Conservation (phyloP, 768 basidiomycete genomes). For the Tylopilus sp. region DNA sequence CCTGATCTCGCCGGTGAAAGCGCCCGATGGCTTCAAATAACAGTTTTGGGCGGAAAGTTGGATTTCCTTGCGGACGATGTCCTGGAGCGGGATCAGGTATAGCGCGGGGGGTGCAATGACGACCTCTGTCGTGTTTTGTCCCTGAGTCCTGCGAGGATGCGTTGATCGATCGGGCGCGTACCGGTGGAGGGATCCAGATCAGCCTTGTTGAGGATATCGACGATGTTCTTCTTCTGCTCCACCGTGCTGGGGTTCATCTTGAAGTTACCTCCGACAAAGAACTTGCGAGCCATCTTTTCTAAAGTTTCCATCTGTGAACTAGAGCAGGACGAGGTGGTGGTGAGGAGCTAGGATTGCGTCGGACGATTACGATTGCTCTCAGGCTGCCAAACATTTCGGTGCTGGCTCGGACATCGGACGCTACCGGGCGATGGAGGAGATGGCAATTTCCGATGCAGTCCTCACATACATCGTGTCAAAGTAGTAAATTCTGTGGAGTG, state of each 20-base stretch:
- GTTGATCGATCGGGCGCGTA: slow-evolving; percentile 29
- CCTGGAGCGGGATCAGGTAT: slow-evolving; percentile 76
- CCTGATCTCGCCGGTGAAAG: slow-evolving; percentile 98
- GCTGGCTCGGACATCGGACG: slow-evolving; percentile 2
- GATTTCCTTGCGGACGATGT: slow-evolving; percentile 59
- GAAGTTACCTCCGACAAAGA: slow-evolving; percentile 98
- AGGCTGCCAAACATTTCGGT: too few relatives aligned
- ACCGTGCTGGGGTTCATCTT: slow-evolving; percentile 88
- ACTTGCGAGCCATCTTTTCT: slow-evolving; percentile 65
- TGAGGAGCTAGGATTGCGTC: not conserved
- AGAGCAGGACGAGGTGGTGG: not conserved
- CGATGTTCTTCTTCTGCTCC: slow-evolving; percentile 60
- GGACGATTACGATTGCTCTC: slow-evolving; percentile 3
- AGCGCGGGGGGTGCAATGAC: slow-evolving; percentile 89
- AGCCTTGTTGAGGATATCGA: slow-evolving; percentile 73
- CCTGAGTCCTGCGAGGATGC: slow-evolving; percentile 6
- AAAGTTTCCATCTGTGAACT: not conserved
- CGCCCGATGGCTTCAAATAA: slow-evolving; percentile 79
- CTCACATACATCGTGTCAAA: too few relatives aligned
- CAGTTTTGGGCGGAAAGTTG: slow-evolving; percentile 90
- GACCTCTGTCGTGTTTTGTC: slow-evolving; percentile 58
- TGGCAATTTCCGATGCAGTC: too few relatives aligned
- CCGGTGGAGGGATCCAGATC: slow-evolving; percentile 75
- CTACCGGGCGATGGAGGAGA: too few relatives aligned
- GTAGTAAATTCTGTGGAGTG: too few relatives aligned